Conservation (phyloP, 1,284 basidiomycete species). For the Somion occarium region DNA sequence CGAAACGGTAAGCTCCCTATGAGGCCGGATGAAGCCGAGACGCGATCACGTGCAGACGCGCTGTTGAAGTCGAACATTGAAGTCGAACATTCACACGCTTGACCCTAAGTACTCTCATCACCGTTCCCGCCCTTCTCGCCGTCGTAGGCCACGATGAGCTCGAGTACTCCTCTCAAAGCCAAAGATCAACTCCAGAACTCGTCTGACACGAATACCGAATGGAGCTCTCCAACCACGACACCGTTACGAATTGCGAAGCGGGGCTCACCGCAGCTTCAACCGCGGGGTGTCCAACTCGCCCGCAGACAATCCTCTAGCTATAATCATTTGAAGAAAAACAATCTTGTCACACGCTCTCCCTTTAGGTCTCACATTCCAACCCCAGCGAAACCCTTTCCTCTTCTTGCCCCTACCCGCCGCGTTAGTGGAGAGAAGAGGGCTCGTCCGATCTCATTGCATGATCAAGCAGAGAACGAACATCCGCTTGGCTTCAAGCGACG, state of each 20-base stretch:
- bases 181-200: conserved; percentile 54
- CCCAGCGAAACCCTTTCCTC: conserved; percentile 35
- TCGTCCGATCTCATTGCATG: conserved; percentile 60
- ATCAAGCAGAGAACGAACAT: conserved; percentile 68
- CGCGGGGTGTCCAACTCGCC: conserved; percentile 39
- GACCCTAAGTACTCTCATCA: background rate
- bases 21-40: background rate
- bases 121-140: conserved; percentile 7
- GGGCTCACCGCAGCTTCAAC: conserved; percentile 35
- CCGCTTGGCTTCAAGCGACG: conserved; percentile 67
- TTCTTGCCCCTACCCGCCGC: conserved; percentile 35
- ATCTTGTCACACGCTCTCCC: conserved; percentile 85
- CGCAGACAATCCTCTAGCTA: conserved; percentile 79
- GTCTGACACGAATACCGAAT: conserved; percentile 48
- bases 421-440: conserved; percentile 73
- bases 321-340: conserved; percentile 76
- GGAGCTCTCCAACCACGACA: conserved; percentile 29
- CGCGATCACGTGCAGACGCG: conserved; percentile 6
- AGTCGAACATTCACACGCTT: conserved; percentile 2
- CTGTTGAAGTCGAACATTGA: conserved; percentile 3
- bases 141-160: conserved; percentile 24
- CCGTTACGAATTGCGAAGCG: conserved; percentile 73
- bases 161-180: conserved; percentile 43
- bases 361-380: conserved; percentile 69
- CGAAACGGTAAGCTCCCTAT: background rate